Evolutionary conservation across 2,329 filamentous ascomycete species (phyloP), one percentile per base, ranked within the genome.

Genomic region (Apiospora marii): DNA sequence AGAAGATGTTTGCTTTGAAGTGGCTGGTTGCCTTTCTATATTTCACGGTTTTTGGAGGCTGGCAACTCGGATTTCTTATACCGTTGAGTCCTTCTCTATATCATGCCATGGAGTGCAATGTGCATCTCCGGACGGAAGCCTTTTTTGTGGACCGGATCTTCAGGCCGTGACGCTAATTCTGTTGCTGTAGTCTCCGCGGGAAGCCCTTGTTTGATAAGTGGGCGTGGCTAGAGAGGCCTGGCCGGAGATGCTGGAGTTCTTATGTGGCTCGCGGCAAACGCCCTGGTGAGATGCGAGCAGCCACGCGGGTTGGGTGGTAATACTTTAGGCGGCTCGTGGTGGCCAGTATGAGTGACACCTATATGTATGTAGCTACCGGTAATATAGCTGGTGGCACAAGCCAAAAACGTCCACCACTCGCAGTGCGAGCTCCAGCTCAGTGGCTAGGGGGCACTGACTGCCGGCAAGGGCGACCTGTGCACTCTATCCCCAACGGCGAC

Each of bases 111-210:
- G n/a, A 34, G 22, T 30, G 68, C n/a, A 58, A 67, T 75, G 69
- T 75, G 77, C 74, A 79, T 79, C 74, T 79, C 77, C 77, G 77
- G 76, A 74, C 58, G 61, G 37, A 68, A 72, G 68, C 72, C 37
- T 73, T 72, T 73, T 70, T 13, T 67, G 74, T 76, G 74, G 75
- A 75, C 73, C 75, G 69, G 51, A 71, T 44, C 71, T 70, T 73
- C 70, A 48, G 30, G 70, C 70, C 74, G 71, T 44, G 74, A 73
- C 73, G 74, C 74, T 68, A 70, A 70, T 58, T 34, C 34, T 70
- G 14, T 27, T 69, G 24, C 67, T 69, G 44, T 74, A 72, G 73
- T 78, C 73, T 79, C 76, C 77, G 77, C 77, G 76, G 77, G 74
- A 16, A 72, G 72, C 48, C 70, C 72, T 71, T 69, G 67, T 71